Percentiles rank a stretch among this genome's conserved stretches.
Evolutionary conservation across 2,329 filamentous ascomycete genomes (phyloP).

Genomic region (Sporothrix curviconia): DNA sequence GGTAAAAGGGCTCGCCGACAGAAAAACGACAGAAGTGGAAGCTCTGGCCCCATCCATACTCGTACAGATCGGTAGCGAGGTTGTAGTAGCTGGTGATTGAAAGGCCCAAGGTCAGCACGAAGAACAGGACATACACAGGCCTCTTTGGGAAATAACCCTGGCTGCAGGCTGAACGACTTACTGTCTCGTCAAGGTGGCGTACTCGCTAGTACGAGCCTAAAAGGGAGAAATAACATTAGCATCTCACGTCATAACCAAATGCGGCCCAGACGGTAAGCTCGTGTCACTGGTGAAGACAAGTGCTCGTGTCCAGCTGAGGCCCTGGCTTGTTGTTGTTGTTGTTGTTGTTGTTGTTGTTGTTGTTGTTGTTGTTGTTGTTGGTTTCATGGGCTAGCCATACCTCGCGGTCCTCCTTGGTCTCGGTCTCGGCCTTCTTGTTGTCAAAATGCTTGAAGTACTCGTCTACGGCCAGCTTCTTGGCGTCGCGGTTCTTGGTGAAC

Average conservation of each 20-base stretch:
- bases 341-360: too few relatives aligned
- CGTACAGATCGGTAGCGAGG: conserved; percentile 90
- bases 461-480: conserved; percentile 58
- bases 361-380: too few relatives aligned
- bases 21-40: conserved; percentile 98
- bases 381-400: conserved; percentile 41
- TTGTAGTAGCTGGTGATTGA: conserved; percentile 83
- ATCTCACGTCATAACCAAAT: too few relatives aligned
- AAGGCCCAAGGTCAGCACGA: too few relatives aligned
- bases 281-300: too few relatives aligned
- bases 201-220: conserved; percentile 74
- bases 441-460: conserved; percentile 88
- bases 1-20: conserved; percentile 75
- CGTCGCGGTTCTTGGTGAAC: conserved; percentile 65
- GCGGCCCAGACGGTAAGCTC: too few relatives aligned
- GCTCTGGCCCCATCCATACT: conserved; percentile 91
- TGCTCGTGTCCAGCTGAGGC: too few relatives aligned
- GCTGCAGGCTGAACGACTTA: conserved; percentile 34
- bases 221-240: neutral
- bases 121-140: too few relatives aligned
- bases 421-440: conserved; percentile 63
- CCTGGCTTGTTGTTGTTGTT: too few relatives aligned
- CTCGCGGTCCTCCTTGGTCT: conserved; percentile 77
- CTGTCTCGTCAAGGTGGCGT: conserved; percentile 89
- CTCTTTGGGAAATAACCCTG: too few relatives aligned